Conservation (phyloP, 768 basidiomycete species). For the Termitomyces sp. region DNA sequence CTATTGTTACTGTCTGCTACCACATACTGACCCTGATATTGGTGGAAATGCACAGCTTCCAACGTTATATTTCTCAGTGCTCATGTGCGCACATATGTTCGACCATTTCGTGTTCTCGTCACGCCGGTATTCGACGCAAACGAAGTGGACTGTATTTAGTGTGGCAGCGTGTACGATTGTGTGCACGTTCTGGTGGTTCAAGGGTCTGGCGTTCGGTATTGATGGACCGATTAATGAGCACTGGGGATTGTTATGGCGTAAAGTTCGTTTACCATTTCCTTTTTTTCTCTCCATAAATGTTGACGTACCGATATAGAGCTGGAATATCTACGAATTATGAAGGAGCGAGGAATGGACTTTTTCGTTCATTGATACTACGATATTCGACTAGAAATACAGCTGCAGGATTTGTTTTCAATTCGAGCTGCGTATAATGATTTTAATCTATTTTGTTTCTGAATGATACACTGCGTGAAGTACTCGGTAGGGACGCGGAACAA, state of each 20-base stretch:
- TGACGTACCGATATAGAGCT: slow-evolving; percentile 16
- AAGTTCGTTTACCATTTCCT: slow-evolving; percentile 28
- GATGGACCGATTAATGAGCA: slow-evolving; percentile 82
- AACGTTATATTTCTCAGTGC: slow-evolving; percentile 92
- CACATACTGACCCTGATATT: neutral
- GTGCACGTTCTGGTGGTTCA: slow-evolving; percentile 94
- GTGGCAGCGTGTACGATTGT: slow-evolving; percentile 54
- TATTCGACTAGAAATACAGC: slow-evolving; percentile 2
- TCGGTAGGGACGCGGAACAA: neutral
- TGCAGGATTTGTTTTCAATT: slow-evolving; percentile 4
- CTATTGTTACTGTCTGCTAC: neutral
- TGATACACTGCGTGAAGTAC: neutral
- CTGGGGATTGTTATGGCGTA: slow-evolving; percentile 76
- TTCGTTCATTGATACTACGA: slow-evolving; percentile 3
- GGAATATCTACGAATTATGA: slow-evolving; percentile 25
- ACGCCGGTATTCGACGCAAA: slow-evolving; percentile 48
- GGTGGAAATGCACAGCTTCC: slow-evolving; percentile 56
- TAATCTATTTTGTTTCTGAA: slow-evolving; percentile 7
- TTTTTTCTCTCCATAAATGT: neutral
- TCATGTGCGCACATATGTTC: slow-evolving; percentile 86
- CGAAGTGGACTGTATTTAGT: slow-evolving; percentile 71
- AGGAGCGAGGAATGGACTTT: neutral
- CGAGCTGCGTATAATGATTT: slow-evolving; percentile 15
- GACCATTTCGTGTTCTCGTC: slow-evolving; percentile 92
- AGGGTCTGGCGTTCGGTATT: slow-evolving; percentile 82